phyloP scores from a whole-genome alignment of 495 filamentous ascomycete species.

The Annulohypoxylon stygium region DNA sequence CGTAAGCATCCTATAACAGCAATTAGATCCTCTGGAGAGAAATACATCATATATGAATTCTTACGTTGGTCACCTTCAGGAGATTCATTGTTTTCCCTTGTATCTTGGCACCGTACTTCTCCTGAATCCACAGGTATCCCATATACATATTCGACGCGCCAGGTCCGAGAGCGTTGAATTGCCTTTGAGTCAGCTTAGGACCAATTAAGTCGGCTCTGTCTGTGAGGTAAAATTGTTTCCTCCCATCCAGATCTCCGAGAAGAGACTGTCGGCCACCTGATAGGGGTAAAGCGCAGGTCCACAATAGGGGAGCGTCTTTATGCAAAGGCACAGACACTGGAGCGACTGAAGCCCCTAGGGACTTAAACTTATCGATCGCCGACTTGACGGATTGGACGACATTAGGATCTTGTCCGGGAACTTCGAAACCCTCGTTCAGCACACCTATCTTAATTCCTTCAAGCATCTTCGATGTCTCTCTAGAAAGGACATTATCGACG shows the following conservation, averaged over 20 bases:
- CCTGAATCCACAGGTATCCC: conserved; percentile 49
- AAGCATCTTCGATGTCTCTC: conserved; percentile 50
- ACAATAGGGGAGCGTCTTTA: conserved; percentile 61
- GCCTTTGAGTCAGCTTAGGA: conserved; percentile 48
- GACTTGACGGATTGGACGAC: conserved; percentile 58
- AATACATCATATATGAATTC: not conserved
- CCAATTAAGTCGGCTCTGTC: conserved; percentile 49
- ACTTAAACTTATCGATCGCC: conserved; percentile 61
- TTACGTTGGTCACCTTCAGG: conserved; percentile 40
- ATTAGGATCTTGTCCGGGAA: conserved; percentile 57
- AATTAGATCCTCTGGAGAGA: not conserved
- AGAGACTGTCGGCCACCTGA: conserved; percentile 49
- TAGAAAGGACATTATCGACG: conserved; percentile 38
- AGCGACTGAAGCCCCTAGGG: conserved; percentile 65
- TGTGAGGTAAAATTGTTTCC: conserved; percentile 52
- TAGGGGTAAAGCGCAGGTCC: conserved; percentile 56
- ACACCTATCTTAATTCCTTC: conserved; percentile 67
- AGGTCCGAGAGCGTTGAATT: conserved; percentile 54
- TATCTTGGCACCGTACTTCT: conserved; percentile 48
- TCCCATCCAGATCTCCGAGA: conserved; percentile 48
- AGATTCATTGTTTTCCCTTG: conserved; percentile 52
- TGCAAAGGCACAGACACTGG: conserved; percentile 68
- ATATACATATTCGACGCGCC: conserved; percentile 53
- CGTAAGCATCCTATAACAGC: conserved; percentile 55
- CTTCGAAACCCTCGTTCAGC: conserved; percentile 63